A percentile compares a stretch with the other conserved stretches of the same genome.
phyloP scores from a whole-genome alignment of 495 filamentous ascomycete species.

The Amniculicola lignicola region DNA sequence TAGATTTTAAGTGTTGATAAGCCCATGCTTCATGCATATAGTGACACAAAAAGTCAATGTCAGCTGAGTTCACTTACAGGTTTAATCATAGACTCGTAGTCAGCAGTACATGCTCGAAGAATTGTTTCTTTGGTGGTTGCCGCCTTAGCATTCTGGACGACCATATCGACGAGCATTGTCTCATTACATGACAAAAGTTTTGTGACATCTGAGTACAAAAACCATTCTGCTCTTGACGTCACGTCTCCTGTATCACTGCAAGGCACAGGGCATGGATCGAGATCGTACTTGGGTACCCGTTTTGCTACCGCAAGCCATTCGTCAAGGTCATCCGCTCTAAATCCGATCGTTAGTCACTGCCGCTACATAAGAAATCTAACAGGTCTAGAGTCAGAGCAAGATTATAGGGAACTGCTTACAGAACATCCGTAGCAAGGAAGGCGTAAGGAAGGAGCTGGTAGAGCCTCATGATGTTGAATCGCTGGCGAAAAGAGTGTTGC shows the following conservation, averaged over 20 bases:
- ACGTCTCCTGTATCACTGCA: constrained; percentile 3
- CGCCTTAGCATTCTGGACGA: constrained; percentile 1
- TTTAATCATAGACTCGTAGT: background rate
- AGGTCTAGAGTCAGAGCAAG: background rate
- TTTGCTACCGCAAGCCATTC: constrained; percentile 1
- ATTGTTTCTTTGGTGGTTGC: background rate
- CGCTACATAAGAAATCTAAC: background rate
- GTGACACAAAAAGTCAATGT: too few species aligned
- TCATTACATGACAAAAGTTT: constrained; percentile 4
- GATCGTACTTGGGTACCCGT: background rate
- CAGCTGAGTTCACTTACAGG: too few species aligned
- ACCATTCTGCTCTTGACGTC: constrained; percentile 7
- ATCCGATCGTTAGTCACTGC: background rate
- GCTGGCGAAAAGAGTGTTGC: too few species aligned
- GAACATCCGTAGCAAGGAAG: background rate
- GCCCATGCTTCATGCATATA: too few species aligned
- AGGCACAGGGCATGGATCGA: constrained; percentile 8
- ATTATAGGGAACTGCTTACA: background rate
- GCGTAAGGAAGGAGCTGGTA: background rate
- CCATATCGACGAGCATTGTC: constrained; percentile 13
- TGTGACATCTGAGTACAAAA: constrained; percentile 5
- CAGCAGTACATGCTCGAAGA: constrained; percentile 5
- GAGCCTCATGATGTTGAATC: too few species aligned
- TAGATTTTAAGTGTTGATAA: too few species aligned
- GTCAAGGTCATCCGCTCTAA: constrained; percentile 7